Evolutionary conservation across 1,284 basidiomycete genomes (phyloP), one percentile per base, ranked within the genome.

Genomic region (Schizophyllum amplum): DNA sequence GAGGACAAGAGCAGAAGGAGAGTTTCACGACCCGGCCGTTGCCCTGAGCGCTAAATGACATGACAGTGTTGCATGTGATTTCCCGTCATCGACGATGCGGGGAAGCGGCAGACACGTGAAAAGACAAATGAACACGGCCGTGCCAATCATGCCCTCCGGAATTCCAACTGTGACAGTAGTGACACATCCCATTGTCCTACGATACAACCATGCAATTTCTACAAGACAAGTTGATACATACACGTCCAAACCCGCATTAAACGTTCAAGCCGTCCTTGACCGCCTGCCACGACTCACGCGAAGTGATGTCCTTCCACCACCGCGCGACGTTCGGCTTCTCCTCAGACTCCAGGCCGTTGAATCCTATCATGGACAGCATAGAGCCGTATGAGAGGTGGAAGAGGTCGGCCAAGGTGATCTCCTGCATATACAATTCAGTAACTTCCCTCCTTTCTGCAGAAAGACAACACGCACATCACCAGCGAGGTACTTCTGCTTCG

Each of bases 331-430:
- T 72, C 2, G 74, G 72, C 46, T 68, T 67, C 52, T 59, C 65
- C 13, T 66, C n/a, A n/a, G n/a, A n/a, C n/a, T n/a, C 60, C 56
- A 76, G 64, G 25, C 73, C 57, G 22, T 74, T 64, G 51, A 65
- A 63, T 1, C 69, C 67, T 1, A 67, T 61, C 1, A 56, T 53
- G 1, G 62, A 55, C 42, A 78, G 65, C 54, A 71, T 61, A 15
- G 63, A 51, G 13, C 69, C 78, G 56, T 74, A 77, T 0, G 83
- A 77, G 2, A 84, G 67, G 61, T 84, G 80, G 69, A 75, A 82
- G 6, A 85, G 65, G 62, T 85, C 83, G 0, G 75, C 80, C n/a
- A 84, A 68, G 4, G 79, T 79, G 20, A 24, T 52, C n/a, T 33
- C n/a, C 48, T 53, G 25, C 26, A 57, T 13, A 54, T 5, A 33